Evolutionary conservation across 2,329 filamentous ascomycete species (phyloP).

Genomic region (Dactylonectria macrodidyma): DNA sequence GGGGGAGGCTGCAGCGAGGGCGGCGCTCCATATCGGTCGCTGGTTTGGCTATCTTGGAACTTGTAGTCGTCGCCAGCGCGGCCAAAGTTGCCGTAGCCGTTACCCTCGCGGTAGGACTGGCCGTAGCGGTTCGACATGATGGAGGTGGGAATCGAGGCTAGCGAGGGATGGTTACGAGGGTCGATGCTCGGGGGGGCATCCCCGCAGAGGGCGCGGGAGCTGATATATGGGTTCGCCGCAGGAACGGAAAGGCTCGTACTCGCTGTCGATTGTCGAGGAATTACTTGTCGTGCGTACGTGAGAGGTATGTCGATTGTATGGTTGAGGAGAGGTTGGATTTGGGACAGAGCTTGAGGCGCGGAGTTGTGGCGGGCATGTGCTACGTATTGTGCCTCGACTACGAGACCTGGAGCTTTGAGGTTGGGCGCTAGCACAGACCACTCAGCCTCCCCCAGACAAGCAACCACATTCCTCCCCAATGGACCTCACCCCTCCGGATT

Average conservation of each 20-base stretch:
- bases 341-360: neutral
- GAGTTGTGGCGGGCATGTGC: neutral
- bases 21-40: conserved; percentile 59
- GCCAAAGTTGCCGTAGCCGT: conserved; percentile 63
- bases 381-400: neutral
- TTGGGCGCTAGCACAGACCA: conserved; percentile 12
- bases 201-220: neutral
- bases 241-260: neutral
- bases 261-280: neutral
- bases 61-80: conserved; percentile 63
- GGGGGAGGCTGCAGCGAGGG: conserved; percentile 49
- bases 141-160: conserved; percentile 37
- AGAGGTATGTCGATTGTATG: neutral
- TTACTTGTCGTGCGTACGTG: neutral
- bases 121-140: conserved; percentile 69
- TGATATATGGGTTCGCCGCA: neutral
- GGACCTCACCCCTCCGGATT: neutral
- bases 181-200: conserved; percentile 42
- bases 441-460: neutral
- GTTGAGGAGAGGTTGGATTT: conserved; percentile 5
- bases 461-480: conserved; percentile 15
- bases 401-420: conserved; percentile 4
- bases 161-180: conserved; percentile 33
- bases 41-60: conserved; percentile 58
- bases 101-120: conserved; percentile 56